Base-by-base conservation (phyloP, 2,329 filamentous ascomycete species). In the Scedosporium aurantiacum region DNA sequence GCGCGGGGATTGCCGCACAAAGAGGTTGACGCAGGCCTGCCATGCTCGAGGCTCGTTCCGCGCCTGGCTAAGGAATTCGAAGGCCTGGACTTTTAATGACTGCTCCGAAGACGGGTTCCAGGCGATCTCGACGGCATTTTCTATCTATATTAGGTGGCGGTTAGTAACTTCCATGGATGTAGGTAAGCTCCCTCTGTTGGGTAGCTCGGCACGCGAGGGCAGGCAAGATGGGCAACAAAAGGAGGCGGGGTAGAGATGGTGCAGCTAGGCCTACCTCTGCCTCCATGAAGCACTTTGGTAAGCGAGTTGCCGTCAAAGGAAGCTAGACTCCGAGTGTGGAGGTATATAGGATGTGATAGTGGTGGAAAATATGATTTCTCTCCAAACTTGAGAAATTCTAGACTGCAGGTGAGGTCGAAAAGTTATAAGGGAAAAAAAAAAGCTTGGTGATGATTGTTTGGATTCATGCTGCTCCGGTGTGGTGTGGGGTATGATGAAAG, bases 41-140 rank as follows among this genome's bases (percentile, higher is more conserved):
- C 93, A 96, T 74, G 88, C 91, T 69, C 90, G 86, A 57, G 90
- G 85, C 71, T 97, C 88, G 70, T 86, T 79, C 66, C 91, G 86
- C 64, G 97, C 81, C 71, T 91, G 90, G 73, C 84, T 81, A 59
- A 89, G 80, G 73, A 89, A 95, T 61, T 91, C 84, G 72, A 90
- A 89, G 66, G 93, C 92, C 78, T 96, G 91, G 63, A 78, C 76
- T 76, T 93, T 91, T 70, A 95, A 81, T 66, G 79, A 76, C 69
- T 83, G 85, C 74, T 92, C 85, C 68, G 91, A 88, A 69, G 82
- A 77, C 63, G 90, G 90, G 75, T 93, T 87, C 79, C 87, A 94
- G 75, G 91, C 90, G 77, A 97, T 95, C 75, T 94, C 86, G 78
- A 97, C 94, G 75, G 94, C 94, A 78, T 90, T 93, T 78, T 94